Evolutionary conservation across 2,329 filamentous ascomycete species (phyloP).

Genomic region (Fusarium penzigii): DNA sequence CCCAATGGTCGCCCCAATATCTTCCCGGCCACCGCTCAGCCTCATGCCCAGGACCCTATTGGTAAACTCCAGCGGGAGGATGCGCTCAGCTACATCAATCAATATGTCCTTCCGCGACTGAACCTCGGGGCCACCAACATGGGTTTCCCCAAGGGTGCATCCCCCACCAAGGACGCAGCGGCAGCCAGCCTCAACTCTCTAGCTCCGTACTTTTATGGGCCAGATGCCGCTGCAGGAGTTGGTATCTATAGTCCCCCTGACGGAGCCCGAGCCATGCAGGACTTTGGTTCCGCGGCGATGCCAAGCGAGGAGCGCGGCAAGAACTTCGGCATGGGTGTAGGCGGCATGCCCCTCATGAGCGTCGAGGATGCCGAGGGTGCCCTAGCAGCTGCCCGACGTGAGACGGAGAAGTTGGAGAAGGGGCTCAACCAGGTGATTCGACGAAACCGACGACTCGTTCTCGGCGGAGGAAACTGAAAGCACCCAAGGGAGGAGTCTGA

Average conservation of each 20-base stretch:
- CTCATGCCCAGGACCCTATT: slow-evolving; percentile 57
- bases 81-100: slow-evolving; percentile 68
- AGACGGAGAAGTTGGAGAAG: slow-evolving; percentile 65
- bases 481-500: not conserved
- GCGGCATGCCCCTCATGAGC: slow-evolving; percentile 57
- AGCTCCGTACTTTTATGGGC: slow-evolving; percentile 57
- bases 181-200: slow-evolving; percentile 55
- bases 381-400: slow-evolving; percentile 52
- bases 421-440: slow-evolving; percentile 59
- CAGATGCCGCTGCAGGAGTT: slow-evolving; percentile 45
- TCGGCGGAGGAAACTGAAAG: slow-evolving; percentile 35
- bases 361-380: slow-evolving; percentile 64
- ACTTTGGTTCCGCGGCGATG: slow-evolving; percentile 33
- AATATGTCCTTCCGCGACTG: slow-evolving; percentile 63
- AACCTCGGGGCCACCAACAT: slow-evolving; percentile 53
- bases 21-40: slow-evolving; percentile 53
- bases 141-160: slow-evolving; percentile 39
- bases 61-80: slow-evolving; percentile 68
- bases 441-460: slow-evolving; percentile 57
- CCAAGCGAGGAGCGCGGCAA: slow-evolving; percentile 34
- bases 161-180: slow-evolving; percentile 45
- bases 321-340: slow-evolving; percentile 32
- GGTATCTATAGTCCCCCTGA: slow-evolving; percentile 45
- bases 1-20: slow-evolving; percentile 64
- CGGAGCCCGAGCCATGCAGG: slow-evolving; percentile 36